A percentile compares a stretch with the other conserved stretches of the same genome.
Evolutionary conservation across 192 early-diverging fungal genomes (phyloP).

Genomic region (Podila minutissima): DNA sequence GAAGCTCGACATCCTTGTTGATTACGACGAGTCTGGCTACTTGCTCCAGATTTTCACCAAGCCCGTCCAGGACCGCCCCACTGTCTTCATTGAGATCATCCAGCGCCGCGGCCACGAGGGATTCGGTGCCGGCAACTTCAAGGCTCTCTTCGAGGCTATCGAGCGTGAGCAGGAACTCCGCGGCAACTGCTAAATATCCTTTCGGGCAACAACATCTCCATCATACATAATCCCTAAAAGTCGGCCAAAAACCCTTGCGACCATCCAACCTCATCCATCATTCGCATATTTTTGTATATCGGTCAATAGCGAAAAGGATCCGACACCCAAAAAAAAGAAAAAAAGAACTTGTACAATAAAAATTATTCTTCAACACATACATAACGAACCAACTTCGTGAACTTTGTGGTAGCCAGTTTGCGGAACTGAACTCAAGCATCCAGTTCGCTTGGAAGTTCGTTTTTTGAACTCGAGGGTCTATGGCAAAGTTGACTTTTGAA

Average conservation of each 20-base stretch:
- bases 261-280: not conserved
- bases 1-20: conserved; percentile 90
- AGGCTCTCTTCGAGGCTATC: conserved; percentile 95
- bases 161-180: conserved; percentile 94
- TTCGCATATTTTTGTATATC: not conserved
- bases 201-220: not conserved
- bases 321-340: not conserved
- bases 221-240: not conserved
- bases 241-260: no score
- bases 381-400: not conserved
- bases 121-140: conserved; percentile 98
- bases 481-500: no score
- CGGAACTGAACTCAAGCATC: no score
- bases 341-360: conserved; percentile 21
- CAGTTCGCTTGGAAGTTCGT: no score
- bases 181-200: conserved; percentile 73
- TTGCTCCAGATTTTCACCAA: conserved; percentile 92
- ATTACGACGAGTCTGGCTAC: conserved; percentile 97
- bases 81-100: conserved; percentile 97
- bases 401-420: no score
- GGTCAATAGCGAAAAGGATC: no score
- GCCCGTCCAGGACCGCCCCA: conserved; percentile 95
- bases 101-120: conserved; percentile 93
- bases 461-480: no score
- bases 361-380: not conserved